A percentile compares a stretch with the other conserved stretches of the same genome.
phyloP scores from a whole-genome alignment of 2,329 filamentous ascomycete genomes.

The Daldinia sp. region DNA sequence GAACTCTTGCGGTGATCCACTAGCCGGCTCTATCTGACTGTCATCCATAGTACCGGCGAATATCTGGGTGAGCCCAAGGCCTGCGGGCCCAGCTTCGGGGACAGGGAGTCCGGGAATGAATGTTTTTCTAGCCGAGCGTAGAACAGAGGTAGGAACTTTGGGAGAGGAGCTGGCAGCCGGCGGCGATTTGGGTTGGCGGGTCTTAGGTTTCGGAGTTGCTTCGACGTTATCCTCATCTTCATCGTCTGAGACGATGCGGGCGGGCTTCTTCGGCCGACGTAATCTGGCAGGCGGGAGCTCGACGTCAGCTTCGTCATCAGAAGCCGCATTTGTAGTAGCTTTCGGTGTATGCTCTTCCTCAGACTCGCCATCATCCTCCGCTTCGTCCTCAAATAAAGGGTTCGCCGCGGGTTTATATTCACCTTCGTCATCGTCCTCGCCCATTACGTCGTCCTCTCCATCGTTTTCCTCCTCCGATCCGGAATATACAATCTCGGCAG shows the following conservation, averaged over 20 bases:
- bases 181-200: constrained; percentile 52
- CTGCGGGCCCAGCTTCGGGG: constrained; percentile 61
- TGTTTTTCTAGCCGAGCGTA: constrained; percentile 73
- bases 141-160: constrained; percentile 67
- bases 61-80: constrained; percentile 84
- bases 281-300: constrained; percentile 52
- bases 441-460: constrained; percentile 47
- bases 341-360: constrained; percentile 36
- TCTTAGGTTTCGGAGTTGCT: constrained; percentile 61
- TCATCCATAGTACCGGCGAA: constrained; percentile 89
- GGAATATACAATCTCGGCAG: constrained; percentile 48
- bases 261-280: constrained; percentile 60
- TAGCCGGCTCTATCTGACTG: constrained; percentile 54
- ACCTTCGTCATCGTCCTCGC: constrained; percentile 47
- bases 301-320: constrained; percentile 52
- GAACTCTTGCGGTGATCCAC: constrained; percentile 54
- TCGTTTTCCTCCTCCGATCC: constrained; percentile 51
- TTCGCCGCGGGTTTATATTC: constrained; percentile 40
- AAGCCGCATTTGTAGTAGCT: constrained; percentile 47
- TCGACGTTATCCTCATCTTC: constrained; percentile 55
- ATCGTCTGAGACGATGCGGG: constrained; percentile 69
- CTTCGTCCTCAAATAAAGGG: constrained; percentile 49
- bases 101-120: constrained; percentile 75
- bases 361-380: constrained; percentile 50
- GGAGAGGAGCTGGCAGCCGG: constrained; percentile 57